Conservation (phyloP, 148 eudicot species). For the Amaranthus hypochondriacus region DNA sequence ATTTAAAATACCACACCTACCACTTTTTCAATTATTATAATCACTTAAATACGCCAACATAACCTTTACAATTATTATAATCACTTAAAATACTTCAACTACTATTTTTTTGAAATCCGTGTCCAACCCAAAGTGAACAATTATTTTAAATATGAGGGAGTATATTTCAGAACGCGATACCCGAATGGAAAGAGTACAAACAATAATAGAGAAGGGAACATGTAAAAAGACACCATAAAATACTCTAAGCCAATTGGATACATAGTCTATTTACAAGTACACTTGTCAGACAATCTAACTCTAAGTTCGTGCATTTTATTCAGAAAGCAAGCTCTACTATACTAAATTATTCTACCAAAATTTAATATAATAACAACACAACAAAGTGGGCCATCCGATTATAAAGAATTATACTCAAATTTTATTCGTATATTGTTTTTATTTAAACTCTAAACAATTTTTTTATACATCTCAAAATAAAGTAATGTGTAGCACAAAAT, state of each 20-base stretch:
- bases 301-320: slow-evolving; percentile 1
- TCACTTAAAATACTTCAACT: too few relatives aligned
- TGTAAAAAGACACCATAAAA: neutral
- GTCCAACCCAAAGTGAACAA: too few relatives aligned
- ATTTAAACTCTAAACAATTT: neutral
- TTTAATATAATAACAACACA: neutral
- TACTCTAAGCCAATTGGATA: neutral
- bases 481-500: too few relatives aligned
- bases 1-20: too few relatives aligned
- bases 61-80: too few relatives aligned
- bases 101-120: too few relatives aligned
- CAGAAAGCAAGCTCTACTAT: neutral
- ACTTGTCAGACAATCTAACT: slow-evolving; percentile 14
- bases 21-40: too few relatives aligned
- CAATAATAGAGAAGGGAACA: slow-evolving; percentile 2
- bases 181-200: neutral
- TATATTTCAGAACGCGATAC: neutral
- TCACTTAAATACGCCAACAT: too few relatives aligned
- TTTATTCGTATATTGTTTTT: neutral
- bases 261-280: slow-evolving; percentile 5
- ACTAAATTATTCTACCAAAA: neutral
- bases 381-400: slow-evolving; percentile 9
- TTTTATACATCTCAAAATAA: too few relatives aligned
- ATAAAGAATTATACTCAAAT: slow-evolving; percentile 4
- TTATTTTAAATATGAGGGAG: neutral